Conservation (phyloP, 129 eudicot species). For the Tagetes patula region DNA sequence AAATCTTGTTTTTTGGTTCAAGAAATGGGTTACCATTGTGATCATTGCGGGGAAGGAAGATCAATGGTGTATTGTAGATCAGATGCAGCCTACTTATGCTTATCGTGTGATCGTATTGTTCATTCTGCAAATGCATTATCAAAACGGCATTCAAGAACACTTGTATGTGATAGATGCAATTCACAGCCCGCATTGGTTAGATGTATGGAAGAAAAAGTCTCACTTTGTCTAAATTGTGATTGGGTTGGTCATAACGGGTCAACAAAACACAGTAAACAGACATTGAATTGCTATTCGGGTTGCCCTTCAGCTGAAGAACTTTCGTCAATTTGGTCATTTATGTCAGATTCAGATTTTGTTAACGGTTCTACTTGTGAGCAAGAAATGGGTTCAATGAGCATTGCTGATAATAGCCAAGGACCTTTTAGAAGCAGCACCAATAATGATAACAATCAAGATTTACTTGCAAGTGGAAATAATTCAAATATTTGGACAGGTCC, state of each 20-base stretch:
- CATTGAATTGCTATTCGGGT: conserved; percentile 63
- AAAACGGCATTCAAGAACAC: conserved; percentile 81
- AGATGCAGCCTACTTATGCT: conserved; percentile 85
- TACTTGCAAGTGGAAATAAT: conserved; percentile 22
- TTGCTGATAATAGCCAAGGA: conserved; percentile 43
- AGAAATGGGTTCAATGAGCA: conserved; percentile 63
- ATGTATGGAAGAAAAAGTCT: conserved; percentile 68
- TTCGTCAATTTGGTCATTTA: conserved; percentile 61
- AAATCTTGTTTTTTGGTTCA: neutral
- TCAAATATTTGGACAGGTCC: conserved; percentile 27
- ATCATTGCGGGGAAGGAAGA: conserved; percentile 78
- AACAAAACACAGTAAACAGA: conserved; percentile 50
- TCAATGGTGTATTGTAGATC: conserved; percentile 85
- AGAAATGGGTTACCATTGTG: conserved; percentile 63
- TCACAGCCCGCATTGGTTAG: conserved; percentile 74
- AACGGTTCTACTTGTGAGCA: conserved; percentile 54
- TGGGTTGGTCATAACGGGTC: conserved; percentile 57
- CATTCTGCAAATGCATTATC: conserved; percentile 94
- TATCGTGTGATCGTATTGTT: conserved; percentile 78
- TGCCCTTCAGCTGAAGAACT: conserved; percentile 75
- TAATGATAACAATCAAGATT: conserved; percentile 31
- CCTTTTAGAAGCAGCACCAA: conserved; percentile 19
- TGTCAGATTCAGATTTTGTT: conserved; percentile 43
- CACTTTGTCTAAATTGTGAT: conserved; percentile 85
- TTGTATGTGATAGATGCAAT: conserved; percentile 77